Percentiles rank a stretch among this genome's conserved stretches.
Conservation (phyloP, 2,329 filamentous ascomycete genomes). For the Beauveria australis region DNA sequence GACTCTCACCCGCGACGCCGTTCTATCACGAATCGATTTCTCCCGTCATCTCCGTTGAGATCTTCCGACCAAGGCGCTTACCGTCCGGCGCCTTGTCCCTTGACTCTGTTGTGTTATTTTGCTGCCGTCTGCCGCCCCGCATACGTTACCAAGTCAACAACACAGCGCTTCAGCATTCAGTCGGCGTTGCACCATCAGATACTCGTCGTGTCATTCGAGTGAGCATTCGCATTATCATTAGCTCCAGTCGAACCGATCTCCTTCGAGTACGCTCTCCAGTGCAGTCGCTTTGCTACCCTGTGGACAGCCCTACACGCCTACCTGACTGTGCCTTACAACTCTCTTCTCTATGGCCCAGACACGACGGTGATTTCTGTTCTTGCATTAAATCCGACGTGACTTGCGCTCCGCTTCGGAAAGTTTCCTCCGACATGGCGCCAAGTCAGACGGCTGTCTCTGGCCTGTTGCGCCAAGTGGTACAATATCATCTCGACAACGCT, state of each 20-base stretch:
- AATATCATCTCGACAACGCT: constrained; percentile 80
- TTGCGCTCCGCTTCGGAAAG: not conserved
- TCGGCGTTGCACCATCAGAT: not conserved
- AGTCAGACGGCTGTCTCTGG: constrained; percentile 40
- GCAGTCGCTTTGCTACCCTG: not conserved
- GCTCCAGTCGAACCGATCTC: not conserved
- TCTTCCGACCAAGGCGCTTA: not conserved
- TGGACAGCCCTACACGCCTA: not conserved
- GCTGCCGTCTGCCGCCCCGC: constrained; percentile 4
- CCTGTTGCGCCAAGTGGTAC: constrained; percentile 50
- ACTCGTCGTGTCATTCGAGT: not conserved
- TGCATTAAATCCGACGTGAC: not conserved
- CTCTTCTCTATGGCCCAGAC: constrained; percentile 5
- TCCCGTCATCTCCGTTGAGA: not conserved
- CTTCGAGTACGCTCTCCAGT: not conserved
- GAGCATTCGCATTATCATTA: not conserved
- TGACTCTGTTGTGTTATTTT: constrained; percentile 2
- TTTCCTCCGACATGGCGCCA: constrained; percentile 39
- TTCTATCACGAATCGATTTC: not conserved
- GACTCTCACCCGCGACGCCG: not conserved
- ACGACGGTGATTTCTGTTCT: constrained; percentile 1
- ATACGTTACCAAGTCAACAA: not conserved
- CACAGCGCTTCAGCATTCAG: not conserved
- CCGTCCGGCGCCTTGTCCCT: not conserved
- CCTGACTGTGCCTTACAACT: not conserved